A percentile compares a stretch with the other conserved stretches of the same genome.
These are phyloP conservation scores for Labyrinthula sp. DNA, from an alignment of 352 stramenopile genomes.

Conservation along the genomic window DNA sequence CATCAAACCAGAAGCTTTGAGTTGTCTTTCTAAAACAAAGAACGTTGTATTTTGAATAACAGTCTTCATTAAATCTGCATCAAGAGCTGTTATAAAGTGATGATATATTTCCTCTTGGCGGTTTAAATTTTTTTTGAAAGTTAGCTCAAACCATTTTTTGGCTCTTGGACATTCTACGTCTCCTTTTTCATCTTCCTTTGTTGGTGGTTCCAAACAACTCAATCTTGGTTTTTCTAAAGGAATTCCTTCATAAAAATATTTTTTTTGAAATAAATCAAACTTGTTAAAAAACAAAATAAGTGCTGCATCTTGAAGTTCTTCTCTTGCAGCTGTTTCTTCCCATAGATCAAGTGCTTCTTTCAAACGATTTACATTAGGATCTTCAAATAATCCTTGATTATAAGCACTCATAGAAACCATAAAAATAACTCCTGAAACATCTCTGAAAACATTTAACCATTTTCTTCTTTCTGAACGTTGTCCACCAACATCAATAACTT, in stretches of 20 bases:
- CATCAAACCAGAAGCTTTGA: no score
- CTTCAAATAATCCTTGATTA: conserved; percentile 44
- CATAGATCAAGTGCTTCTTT: conserved; percentile 43
- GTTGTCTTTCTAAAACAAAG: no score
- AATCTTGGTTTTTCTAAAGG: no score
- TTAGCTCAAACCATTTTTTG: no score
- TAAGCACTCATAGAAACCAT: conserved; percentile 28
- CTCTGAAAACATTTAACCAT: conserved; percentile 51
- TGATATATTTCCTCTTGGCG: no score
- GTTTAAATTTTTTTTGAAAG: no score
- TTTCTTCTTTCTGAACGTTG: conserved; percentile 48
- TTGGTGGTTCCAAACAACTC: no score
- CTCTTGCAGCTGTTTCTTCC: conserved; percentile 74
- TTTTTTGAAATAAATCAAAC: conserved; percentile 82
- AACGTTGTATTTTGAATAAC: no score
- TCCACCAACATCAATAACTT: conserved; percentile 49
- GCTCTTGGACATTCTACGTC: no score
- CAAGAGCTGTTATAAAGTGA: no score
- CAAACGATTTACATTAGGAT: conserved; percentile 41
- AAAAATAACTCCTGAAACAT: conserved; percentile 38
- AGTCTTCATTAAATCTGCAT: no score
- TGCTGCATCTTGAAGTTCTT: conserved; percentile 65
- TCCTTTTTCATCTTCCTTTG: no score
- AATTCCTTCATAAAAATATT: conserved; percentile 36
- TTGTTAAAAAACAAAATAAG: conserved; percentile 95